Evolutionary conservation across 768 basidiomycete genomes (phyloP).

Genomic region (Gymnopilus dilepis): DNA sequence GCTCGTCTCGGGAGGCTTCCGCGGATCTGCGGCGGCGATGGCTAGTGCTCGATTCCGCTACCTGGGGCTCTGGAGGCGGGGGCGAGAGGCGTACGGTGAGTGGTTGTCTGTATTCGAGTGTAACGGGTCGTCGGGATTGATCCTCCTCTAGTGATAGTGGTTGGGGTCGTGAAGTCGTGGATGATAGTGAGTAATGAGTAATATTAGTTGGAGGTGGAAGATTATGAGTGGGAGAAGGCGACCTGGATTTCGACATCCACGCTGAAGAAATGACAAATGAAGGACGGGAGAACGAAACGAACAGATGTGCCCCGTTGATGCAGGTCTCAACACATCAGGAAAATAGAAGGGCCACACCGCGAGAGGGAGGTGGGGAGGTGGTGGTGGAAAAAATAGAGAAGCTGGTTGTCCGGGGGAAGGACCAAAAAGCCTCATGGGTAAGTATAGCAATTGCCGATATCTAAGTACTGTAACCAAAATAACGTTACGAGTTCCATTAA

Average conservation of each 20-base stretch:
- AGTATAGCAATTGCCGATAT: conserved; percentile 41
- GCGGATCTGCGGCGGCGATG: conserved; percentile 31
- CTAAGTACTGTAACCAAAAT: conserved; percentile 36
- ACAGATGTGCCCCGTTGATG: conserved; percentile 40
- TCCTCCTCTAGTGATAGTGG: conserved; percentile 46
- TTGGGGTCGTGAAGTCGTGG: conserved; percentile 49
- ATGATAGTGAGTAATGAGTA: conserved; percentile 32
- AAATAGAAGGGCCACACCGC: conserved; percentile 24
- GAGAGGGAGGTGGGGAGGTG: conserved; percentile 26
- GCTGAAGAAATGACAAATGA: conserved; percentile 32
- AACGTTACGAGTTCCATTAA: conserved; percentile 38
- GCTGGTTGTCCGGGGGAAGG: conserved; percentile 25
- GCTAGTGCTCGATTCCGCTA: conserved; percentile 29
- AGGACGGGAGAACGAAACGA: conserved; percentile 35
- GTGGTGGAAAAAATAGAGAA: conserved; percentile 22
- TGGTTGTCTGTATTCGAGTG: conserved; percentile 31
- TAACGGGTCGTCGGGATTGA: conserved; percentile 41
- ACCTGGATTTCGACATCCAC: conserved; percentile 58
- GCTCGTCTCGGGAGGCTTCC: conserved; percentile 38
- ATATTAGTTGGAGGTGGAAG: conserved; percentile 40
- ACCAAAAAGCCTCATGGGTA: conserved; percentile 32
- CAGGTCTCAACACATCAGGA: conserved; percentile 50
- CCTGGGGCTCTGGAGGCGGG: conserved; percentile 27
- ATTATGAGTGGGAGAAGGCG: conserved; percentile 51
- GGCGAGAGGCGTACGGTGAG: conserved; percentile 34